Base-by-base conservation (phyloP, 2,329 filamentous ascomycete species). In the Paraphaeosphaeria minitans region DNA sequence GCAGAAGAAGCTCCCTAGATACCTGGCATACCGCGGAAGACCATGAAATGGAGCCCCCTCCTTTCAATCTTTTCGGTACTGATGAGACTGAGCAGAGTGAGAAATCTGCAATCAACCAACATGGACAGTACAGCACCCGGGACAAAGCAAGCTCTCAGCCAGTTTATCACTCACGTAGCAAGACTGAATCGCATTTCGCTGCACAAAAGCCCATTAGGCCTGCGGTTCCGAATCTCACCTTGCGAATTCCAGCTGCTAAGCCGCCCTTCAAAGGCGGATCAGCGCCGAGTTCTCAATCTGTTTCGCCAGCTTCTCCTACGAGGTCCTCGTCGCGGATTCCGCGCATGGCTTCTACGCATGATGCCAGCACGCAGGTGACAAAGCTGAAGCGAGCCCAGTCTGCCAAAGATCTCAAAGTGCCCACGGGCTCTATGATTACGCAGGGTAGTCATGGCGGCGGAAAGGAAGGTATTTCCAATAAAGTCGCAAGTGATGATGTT, bases 291-390 rank as follows among this genome's bases (percentile, higher is more conserved):
- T 57, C 61, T 21, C 61, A 31, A 24, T 62, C 62, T 9, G 53
- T 41, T 1, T 53, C 53, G 45, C 57, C 60, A 3, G 49, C 10
- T 2, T 67, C 63, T 9, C 57, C 62, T 1, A 39, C 55, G 1
- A 57, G 60, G 16, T 57, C 58, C 4, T 75, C 39, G 3, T 53
- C 72, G 14, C 68, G 68, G 21, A 73, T 75, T 29, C 73, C 73
- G 10, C 70, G 68, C 6, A 59, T 60, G 5, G 54, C 61, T 33
- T 39, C 56, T 33, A 39, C 24, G 14, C 55, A 54, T 16, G 55
- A 55, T 45, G 54, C 55, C 43, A 51, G 64, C 3, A 61, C 61
- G 2, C 59, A 57, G 6, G 62, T 59, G 27, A 59, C 66, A 0
- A 62, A 57, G 2, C 19, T 69, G 22, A 66, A 68, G 55, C 65